Evolutionary conservation across 768 basidiomycete species (phyloP).

Genomic region (Leccinum incarnatum): DNA sequence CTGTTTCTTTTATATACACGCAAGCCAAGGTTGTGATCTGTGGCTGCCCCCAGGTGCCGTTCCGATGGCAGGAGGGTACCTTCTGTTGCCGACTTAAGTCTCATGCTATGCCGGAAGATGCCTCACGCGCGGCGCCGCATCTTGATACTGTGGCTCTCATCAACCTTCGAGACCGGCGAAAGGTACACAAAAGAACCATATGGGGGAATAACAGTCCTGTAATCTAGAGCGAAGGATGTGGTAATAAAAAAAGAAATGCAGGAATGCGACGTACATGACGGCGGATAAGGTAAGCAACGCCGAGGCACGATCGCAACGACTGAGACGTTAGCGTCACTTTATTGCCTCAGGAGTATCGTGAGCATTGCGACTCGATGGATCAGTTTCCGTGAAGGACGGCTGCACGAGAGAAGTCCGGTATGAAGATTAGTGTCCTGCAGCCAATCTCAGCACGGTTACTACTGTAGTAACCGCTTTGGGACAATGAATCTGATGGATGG

Average conservation of each 20-base stretch:
- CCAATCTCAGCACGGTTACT: neutral
- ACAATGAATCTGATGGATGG: neutral
- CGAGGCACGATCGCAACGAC: neutral
- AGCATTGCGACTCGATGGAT: neutral
- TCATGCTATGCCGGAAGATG: neutral
- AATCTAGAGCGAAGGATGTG: neutral
- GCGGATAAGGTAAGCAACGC: neutral
- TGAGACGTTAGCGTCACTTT: neutral
- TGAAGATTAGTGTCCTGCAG: neutral
- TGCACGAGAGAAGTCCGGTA: neutral
- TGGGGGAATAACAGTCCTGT: no score
- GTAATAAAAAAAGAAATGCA: neutral
- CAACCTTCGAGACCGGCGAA: neutral
- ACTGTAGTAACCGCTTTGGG: neutral
- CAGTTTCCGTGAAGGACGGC: neutral
- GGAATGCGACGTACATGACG: neutral
- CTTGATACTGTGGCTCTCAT: neutral
- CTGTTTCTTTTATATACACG: conserved; percentile 9
- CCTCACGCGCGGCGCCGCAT: neutral
- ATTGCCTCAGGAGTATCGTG: neutral
- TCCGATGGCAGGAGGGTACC: neutral
- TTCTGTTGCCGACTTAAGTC: neutral
- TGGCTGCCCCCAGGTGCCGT: neutral
- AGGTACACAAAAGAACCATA: neutral
- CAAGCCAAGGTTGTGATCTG: neutral